Base-by-base conservation (phyloP, 176 grass and related monocot genomes). In the Dendrocalamus sinicus region DNA sequence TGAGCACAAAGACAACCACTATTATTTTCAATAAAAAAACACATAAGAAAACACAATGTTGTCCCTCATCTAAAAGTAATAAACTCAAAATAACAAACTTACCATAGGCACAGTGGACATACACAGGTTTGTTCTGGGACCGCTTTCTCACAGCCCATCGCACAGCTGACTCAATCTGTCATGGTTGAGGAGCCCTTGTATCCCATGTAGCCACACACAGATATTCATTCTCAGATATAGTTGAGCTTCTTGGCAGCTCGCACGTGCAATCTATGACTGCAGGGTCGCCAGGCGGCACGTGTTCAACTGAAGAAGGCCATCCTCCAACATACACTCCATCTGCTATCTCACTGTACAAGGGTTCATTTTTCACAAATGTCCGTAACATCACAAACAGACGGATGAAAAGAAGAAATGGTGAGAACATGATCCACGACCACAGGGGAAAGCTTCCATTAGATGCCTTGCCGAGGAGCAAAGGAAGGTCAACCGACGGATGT, bases 51-150 rank as follows among this genome's bases (percentile, higher is more conserved):
- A 82, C 1, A 78, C 14, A 90, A 40, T 12, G 60, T 9, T 58
- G 26, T 50, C 44, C 51, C 8, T 72, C 54, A 73, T 61, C 12
- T 41, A 79, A 86, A 78, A 54, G 63, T 47, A 64, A 24, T 26
- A 48, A 74, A 48, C 6, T 4, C 6, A 66, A 10, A 62, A 78
- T 55, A 80, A 13, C 15, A 88, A 51, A 85, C 82, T 91, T 84
- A 98, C 93, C 96, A 86, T 92, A 96, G 24, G 93, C 96, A 89
- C 96, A 98, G 57, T 98, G 96, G 74, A 96, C 78, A 92, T 91
- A 96, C 23, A 99, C 44, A 83, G 91, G 84, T 58, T 89, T 96
- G 39, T 92, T 91, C 75, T 91, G 86, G n/a, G 82, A 88, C 22
- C 81, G 85, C 70, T 92, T 92, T 83, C 88, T 87, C 69, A 90